Conservation (phyloP, 208 protist species). For the Trypanosoma melophagium region DNA sequence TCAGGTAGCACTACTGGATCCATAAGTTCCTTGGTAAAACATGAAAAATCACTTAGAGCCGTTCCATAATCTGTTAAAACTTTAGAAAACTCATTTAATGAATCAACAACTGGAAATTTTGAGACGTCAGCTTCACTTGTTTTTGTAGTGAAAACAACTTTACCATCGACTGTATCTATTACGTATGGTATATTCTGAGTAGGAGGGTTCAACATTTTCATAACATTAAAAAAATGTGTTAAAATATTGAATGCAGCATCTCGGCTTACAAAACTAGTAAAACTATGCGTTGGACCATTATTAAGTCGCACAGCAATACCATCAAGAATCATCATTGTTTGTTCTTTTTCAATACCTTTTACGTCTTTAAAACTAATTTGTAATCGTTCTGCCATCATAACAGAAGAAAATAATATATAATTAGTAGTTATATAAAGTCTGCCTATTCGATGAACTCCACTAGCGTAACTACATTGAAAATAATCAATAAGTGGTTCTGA, state of each 20-base stretch:
- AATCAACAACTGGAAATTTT: slow-evolving; percentile 46
- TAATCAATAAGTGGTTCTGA: slow-evolving; percentile 40
- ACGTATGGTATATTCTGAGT: not conserved
- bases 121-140: slow-evolving; percentile 39
- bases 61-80: slow-evolving; percentile 63
- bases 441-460: slow-evolving; percentile 46
- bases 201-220: slow-evolving; percentile 9
- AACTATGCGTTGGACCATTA: slow-evolving; percentile 33
- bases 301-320: slow-evolving; percentile 44
- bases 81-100: slow-evolving; percentile 51
- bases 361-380: slow-evolving; percentile 49
- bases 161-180: slow-evolving; percentile 4
- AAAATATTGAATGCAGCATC: slow-evolving; percentile 50
- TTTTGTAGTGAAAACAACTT: slow-evolving; percentile 32
- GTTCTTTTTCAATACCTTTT: slow-evolving; percentile 47
- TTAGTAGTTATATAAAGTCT: slow-evolving; percentile 55
- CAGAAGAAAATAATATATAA: slow-evolving; percentile 56
- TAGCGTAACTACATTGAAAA: slow-evolving; percentile 59
- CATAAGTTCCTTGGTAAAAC: slow-evolving; percentile 57
- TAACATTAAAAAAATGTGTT: slow-evolving; percentile 26
- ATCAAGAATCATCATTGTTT: slow-evolving; percentile 58
- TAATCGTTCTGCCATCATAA: slow-evolving; percentile 44
- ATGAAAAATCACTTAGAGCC: slow-evolving; percentile 47
- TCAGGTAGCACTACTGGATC: slow-evolving; percentile 42
- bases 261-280: slow-evolving; percentile 58